Evolutionary conservation across 352 stramenopile genomes (phyloP).

Genomic region (Globisporangium radiosum): DNA sequence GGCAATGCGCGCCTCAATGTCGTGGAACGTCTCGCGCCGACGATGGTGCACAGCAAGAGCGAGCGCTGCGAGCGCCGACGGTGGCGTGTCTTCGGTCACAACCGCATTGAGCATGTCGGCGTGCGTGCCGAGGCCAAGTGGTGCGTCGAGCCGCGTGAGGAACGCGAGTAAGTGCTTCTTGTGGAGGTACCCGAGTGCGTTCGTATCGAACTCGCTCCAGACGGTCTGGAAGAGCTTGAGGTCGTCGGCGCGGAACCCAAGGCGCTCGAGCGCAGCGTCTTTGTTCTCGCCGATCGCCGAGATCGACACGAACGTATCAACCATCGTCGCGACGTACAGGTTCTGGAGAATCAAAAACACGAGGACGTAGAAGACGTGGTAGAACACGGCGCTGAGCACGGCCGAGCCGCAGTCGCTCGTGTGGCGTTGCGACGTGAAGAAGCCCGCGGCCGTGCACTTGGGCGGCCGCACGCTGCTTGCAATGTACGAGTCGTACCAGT

Average conservation of each 20-base stretch:
- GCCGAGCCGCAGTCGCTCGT: slow-evolving; percentile 65
- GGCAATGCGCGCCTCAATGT: slow-evolving; percentile 58
- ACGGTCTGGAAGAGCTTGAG: slow-evolving; percentile 55
- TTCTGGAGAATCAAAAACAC: slow-evolving; percentile 78
- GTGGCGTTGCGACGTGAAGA: slow-evolving; percentile 19
- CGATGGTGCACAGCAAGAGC: slow-evolving; percentile 31
- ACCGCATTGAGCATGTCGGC: slow-evolving; percentile 27
- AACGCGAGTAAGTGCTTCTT: slow-evolving; percentile 58
- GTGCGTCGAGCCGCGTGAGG: slow-evolving; percentile 38
- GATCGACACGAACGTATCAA: slow-evolving; percentile 77
- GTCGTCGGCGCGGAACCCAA: slow-evolving; percentile 59
- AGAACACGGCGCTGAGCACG: slow-evolving; percentile 59
- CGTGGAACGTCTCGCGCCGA: slow-evolving; percentile 50
- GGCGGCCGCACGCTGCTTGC: slow-evolving; percentile 54
- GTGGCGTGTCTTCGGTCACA: slow-evolving; percentile 29
- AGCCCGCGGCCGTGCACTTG: slow-evolving; percentile 44
- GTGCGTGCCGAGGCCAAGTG: slow-evolving; percentile 47
- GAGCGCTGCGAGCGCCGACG: slow-evolving; percentile 18
- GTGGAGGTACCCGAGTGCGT: slow-evolving; percentile 69
- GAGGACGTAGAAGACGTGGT: slow-evolving; percentile 75
- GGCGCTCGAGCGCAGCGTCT: slow-evolving; percentile 42
- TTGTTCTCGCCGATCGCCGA: slow-evolving; percentile 53
- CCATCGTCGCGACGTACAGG: slow-evolving; percentile 73
- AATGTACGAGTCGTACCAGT: slow-evolving; percentile 78
- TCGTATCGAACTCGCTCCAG: slow-evolving; percentile 72